Base-by-base conservation (phyloP, 805 yeast genomes). In the Zygoascus tannicola region DNA sequence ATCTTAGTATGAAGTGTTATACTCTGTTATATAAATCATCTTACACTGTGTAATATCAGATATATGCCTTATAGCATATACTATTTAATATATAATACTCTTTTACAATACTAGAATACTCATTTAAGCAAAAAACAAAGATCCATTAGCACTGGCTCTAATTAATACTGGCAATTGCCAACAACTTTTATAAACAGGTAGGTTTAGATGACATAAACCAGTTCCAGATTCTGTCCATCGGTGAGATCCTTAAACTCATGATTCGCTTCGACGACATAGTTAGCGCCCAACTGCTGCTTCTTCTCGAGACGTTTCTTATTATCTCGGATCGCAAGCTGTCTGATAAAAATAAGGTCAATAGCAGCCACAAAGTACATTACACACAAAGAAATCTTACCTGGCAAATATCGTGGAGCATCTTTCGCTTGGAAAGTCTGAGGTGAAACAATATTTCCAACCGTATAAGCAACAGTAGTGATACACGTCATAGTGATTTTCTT, bases 391-490 rank as follows among this genome's bases (percentile, higher is more conserved):
- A 21, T 79, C 71, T 32, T 81, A 71, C 50, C 50, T 67, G 70
- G 77, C 66, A 38, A 62, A 54, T 80, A 83, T 33, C 60, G 55
- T 4, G 87, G 87, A n/a, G 75, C 78, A 46, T 80, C 75, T 3
- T 62, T 50, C 0, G 71, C 60, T 48, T 67, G 71, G 64, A 82
- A 83, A 16, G 81, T 68, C 60, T 80, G 85, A 3, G 90, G 86
- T 3, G 86, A 88, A 43, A 80, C 72, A 38, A 81, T 66, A 57
- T 80, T 78, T n/a, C 85, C 83, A 35, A 75, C 73, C 32, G 83
- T 75, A 56, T 79, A 81, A 3, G 76, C 80, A 46, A 80, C 70
- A 59, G 81, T 68, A 39, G 71, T 72, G 32, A 78, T 59, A 4
- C 80, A 78, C 41, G 76, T 75, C 18, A 75, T 70, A 3, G 77